Percentiles rank a stretch among this genome's conserved stretches.
Evolutionary conservation across 139 green algal genomes (phyloP).

Genomic region (Gonium pectorale): DNA sequence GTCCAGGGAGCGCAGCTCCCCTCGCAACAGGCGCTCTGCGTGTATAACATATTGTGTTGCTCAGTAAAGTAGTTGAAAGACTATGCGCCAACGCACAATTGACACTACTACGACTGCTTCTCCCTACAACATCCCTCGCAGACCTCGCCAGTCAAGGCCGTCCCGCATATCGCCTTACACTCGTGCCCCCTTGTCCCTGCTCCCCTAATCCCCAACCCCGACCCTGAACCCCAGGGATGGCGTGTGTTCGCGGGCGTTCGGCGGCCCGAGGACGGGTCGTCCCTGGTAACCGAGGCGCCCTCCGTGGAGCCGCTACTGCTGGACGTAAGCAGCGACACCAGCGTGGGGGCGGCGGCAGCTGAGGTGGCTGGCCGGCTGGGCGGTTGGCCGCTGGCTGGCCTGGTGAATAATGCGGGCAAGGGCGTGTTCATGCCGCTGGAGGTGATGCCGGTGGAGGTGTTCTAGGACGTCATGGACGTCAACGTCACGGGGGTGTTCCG

Average conservation of each 20-base stretch:
- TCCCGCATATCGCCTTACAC: background rate
- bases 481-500: conserved; percentile 34
- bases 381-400: background rate
- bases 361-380: background rate
- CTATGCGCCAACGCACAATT: background rate
- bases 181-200: background rate
- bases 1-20: no score
- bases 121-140: background rate
- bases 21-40: no score
- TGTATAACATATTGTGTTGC: no score
- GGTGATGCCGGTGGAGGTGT: conserved; percentile 15
- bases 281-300: background rate
- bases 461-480: conserved; percentile 28
- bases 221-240: background rate
- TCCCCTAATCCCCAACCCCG: no score
- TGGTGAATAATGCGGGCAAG: conserved; percentile 47
- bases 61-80: background rate
- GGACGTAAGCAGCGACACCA: conserved; percentile 10
- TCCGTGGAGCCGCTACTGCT: conserved; percentile 10
- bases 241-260: conserved; percentile 36
- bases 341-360: background rate
- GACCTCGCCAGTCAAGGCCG: background rate
- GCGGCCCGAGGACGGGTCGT: background rate
- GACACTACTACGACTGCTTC: background rate
- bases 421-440: conserved; percentile 26